A percentile compares a stretch with the other conserved stretches of the same genome.
Evolutionary conservation across 768 basidiomycete species (phyloP).

Genomic region (Tulasnella sp.): DNA sequence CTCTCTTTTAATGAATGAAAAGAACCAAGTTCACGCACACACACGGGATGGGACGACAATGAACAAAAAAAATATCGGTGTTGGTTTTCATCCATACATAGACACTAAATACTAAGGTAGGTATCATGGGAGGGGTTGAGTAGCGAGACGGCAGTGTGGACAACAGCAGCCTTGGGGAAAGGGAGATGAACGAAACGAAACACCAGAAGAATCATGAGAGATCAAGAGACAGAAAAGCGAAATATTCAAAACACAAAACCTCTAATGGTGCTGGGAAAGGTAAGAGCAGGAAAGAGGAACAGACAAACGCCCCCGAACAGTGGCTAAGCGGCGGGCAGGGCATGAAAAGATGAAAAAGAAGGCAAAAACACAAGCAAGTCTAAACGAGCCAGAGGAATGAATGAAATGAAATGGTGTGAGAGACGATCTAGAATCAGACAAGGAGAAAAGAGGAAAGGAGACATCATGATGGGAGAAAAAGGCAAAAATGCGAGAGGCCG

Average conservation of each 20-base stretch:
- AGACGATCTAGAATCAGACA: background rate
- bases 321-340: background rate
- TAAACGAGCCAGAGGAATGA: slow-evolving; percentile 4
- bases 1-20: background rate
- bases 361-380: background rate
- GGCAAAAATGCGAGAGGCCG: background rate
- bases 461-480: background rate
- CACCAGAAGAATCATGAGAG: background rate
- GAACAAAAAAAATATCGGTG: background rate
- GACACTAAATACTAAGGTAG: background rate
- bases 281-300: background rate
- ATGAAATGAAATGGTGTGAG: slow-evolving; percentile 1
- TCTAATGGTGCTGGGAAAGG: background rate
- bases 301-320: background rate
- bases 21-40: background rate
- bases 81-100: slow-evolving; percentile 4
- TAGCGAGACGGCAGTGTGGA: background rate
- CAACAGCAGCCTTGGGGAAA: background rate
- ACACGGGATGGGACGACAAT: background rate
- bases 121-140: background rate
- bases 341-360: too few relatives aligned
- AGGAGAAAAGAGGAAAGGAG: background rate
- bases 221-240: background rate
- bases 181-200: background rate
- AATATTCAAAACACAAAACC: background rate